Percentiles rank a stretch among this genome's conserved stretches.
Conservation (phyloP, 352 stramenopile genomes). For the Synura sp. region DNA sequence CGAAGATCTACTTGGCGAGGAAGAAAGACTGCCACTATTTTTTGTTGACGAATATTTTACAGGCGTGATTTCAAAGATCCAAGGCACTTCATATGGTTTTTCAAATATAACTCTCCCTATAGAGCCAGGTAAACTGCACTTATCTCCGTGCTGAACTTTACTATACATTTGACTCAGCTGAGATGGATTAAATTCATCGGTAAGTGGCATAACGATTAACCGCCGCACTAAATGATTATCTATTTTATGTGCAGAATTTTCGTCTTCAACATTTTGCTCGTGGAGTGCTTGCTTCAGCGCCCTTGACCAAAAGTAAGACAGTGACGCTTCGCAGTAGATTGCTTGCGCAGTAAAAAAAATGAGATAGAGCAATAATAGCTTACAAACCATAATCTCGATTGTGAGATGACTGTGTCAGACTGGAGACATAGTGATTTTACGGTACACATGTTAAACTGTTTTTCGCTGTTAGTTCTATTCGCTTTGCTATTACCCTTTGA, state of each 20-base stretch:
- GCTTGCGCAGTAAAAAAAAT: too few species aligned
- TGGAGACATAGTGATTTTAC: too few species aligned
- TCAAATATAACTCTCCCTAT: slow-evolving; percentile 21
- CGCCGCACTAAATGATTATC: neutral
- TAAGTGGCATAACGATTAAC: slow-evolving; percentile 40
- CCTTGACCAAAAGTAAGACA: neutral
- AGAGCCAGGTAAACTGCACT: slow-evolving; percentile 24
- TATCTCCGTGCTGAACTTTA: slow-evolving; percentile 41
- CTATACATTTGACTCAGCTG: neutral
- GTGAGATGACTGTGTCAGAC: too few species aligned
- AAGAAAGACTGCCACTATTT: too few species aligned
- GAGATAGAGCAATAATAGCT: too few species aligned
- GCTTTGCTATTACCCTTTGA: too few species aligned
- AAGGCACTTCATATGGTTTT: slow-evolving; percentile 38
- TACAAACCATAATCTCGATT: too few species aligned
- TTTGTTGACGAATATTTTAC: too few species aligned
- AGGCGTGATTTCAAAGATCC: slow-evolving; percentile 40
- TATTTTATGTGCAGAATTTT: neutral
- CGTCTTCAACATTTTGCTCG: slow-evolving; percentile 39
- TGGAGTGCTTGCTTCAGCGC: neutral
- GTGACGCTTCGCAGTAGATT: too few species aligned
- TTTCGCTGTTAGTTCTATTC: too few species aligned
- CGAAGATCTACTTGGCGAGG: too few species aligned
- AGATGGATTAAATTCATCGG: neutral
- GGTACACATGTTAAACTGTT: too few species aligned